A percentile compares a stretch with the other conserved stretches of the same genome.
These are phyloP conservation scores for Phoenix dactylifera DNA, from an alignment of 176 grass and related monocot genomes.

Conservation along the genomic window DNA sequence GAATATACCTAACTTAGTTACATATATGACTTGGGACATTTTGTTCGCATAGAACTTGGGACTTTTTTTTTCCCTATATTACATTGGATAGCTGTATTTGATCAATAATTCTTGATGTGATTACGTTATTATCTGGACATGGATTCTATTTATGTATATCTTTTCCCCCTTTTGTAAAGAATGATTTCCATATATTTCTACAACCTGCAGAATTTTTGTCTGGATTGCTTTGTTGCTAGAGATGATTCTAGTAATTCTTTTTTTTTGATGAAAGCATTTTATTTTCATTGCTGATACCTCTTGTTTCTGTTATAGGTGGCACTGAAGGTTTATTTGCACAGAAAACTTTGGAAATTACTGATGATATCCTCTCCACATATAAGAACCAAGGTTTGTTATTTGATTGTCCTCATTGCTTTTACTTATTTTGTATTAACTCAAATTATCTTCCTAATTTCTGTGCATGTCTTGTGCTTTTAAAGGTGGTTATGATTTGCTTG, in stretches of 20 bases:
- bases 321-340: conserved; percentile 91
- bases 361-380: conserved; percentile 83
- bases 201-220: no score
- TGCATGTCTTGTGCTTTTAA: background rate
- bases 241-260: background rate
- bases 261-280: background rate
- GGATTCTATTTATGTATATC: no score
- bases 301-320: conserved; percentile 49
- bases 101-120: no score
- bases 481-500: conserved; percentile 98
- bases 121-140: no score
- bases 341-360: conserved; percentile 79
- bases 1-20: no score
- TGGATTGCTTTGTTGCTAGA: no score
- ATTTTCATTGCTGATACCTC: background rate
- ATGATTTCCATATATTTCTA: no score
- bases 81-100: no score
- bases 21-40: no score
- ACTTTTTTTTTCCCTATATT: no score
- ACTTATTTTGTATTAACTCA: background rate
- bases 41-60: no score
- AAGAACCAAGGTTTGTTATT: conserved; percentile 76
- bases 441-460: conserved; percentile 9
- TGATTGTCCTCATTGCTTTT: background rate
- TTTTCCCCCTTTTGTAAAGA: no score